Conservation (phyloP, 2,329 filamentous ascomycete species). For the Colletotrichum lentis region DNA sequence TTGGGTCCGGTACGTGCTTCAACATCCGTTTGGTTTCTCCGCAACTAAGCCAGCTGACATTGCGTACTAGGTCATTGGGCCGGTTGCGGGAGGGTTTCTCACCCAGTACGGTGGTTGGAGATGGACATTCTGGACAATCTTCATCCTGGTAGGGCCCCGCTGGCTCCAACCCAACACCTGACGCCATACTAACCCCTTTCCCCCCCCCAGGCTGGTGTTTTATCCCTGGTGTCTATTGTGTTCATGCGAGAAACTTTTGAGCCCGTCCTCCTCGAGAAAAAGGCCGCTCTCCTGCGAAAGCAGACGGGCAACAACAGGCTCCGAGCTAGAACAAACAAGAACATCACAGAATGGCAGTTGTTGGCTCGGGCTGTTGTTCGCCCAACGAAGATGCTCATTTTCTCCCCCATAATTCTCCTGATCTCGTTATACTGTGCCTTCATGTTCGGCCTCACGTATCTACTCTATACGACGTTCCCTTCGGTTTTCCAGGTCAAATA, state of each 20-base stretch:
- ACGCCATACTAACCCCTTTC: not conserved
- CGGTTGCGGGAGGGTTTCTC: slow-evolving; percentile 47
- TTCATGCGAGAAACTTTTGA: slow-evolving; percentile 60
- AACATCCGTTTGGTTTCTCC: not conserved
- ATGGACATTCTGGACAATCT: slow-evolving; percentile 60
- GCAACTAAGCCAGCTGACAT: not conserved
- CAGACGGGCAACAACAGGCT: slow-evolving; percentile 62
- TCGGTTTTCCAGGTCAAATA: slow-evolving; percentile 54
- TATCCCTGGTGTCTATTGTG: slow-evolving; percentile 49
- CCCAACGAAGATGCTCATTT: slow-evolving; percentile 58
- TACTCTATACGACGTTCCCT: slow-evolving; percentile 61
- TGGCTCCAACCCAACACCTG: not conserved
- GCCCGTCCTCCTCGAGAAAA: slow-evolving; percentile 55
- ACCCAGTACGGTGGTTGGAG: slow-evolving; percentile 45
- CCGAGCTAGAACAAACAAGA: slow-evolving; percentile 62
- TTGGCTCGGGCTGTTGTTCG: slow-evolving; percentile 56
- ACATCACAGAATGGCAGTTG: slow-evolving; percentile 49
- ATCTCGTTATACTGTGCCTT: slow-evolving; percentile 53
- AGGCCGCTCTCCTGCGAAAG: slow-evolving; percentile 53
- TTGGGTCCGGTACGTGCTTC: slow-evolving; percentile 44
- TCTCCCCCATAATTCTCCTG: slow-evolving; percentile 55
- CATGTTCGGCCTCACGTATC: slow-evolving; percentile 59
- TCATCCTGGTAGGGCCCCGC: slow-evolving; percentile 44
- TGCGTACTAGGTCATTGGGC: slow-evolving; percentile 40
- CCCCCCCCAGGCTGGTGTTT: slow-evolving; percentile 45